Evolutionary conservation across 371 early-diverging fungal genomes (phyloP).

Genomic region (Mucor velutinosus): DNA sequence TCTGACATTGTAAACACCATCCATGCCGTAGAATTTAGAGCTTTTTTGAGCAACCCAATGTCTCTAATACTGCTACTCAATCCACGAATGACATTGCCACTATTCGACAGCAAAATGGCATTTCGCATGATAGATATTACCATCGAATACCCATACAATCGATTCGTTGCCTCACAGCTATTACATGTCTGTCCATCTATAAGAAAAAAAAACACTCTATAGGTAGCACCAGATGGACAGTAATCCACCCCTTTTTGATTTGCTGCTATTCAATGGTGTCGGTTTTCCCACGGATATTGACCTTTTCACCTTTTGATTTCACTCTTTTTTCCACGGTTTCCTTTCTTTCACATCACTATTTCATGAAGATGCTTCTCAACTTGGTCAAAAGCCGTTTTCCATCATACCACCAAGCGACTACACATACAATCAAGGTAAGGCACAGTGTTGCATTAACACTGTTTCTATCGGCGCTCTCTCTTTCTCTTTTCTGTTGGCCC

Average conservation of each 20-base stretch:
- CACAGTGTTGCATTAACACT: background rate
- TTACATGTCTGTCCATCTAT: background rate
- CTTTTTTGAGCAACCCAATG: too few species aligned
- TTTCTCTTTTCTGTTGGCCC: background rate
- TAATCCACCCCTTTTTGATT: background rate
- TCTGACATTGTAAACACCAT: too few species aligned
- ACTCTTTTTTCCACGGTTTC: constrained; percentile 15
- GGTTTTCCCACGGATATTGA: constrained; percentile 18
- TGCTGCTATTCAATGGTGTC: background rate
- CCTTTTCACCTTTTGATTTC: background rate
- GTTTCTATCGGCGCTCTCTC: background rate
- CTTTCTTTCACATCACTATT: background rate
- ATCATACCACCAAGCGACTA: background rate
- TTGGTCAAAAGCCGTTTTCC: background rate
- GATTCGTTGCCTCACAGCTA: background rate
- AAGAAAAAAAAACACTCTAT: background rate
- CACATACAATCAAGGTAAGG: background rate
- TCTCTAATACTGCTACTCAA: too few species aligned
- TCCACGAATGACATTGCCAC: too few species aligned
- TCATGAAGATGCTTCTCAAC: background rate
- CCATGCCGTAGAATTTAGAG: too few species aligned
- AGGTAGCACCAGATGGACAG: background rate
- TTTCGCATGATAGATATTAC: too few species aligned
- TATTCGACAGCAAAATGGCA: too few species aligned
- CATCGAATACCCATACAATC: too few species aligned